Base-by-base conservation (phyloP, 139 green algal genomes). In the Coelastrella sp. region DNA sequence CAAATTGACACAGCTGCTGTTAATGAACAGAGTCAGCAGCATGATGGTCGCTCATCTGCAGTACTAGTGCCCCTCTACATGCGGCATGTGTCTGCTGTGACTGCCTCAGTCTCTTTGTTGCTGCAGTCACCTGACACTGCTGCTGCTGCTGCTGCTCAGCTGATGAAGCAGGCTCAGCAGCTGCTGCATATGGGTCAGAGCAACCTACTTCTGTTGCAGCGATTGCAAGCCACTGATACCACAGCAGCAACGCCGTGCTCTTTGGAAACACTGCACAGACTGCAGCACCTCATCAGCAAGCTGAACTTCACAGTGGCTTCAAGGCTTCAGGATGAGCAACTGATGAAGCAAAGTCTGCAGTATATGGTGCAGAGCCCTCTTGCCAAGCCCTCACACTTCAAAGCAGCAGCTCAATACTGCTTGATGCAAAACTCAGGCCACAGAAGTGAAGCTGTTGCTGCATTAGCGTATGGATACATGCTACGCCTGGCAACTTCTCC, bases 391-490 rank as follows among this genome's bases (percentile, higher is more conserved):
- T 19, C 7, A 40, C 27, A 69, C 27, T 69, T 69, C 21, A 0
- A 69, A 21, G 27, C 62, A 69, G 62, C 62, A 15, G 62, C 62
- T 8, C 30, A 15, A 1, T 27, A 69, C 27, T 69, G 62, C 62
- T 21, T 69, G 57, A 30, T n/a, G n/a, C n/a, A n/a, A 66, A 66
- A 27, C 57, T 9, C 21, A 30, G 62, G 6, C 30, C 6, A 64
- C 9, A 69, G 62, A 8, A 38, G 40, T 69, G 62, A 69, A 30
- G 21, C 62, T 32, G 62, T 69, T 41, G 62, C 62, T 69, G 62
- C 62, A 69, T 17, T 69, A 17, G 62, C 62, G 8, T 69, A 69
- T 40, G 62, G 62, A 6, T 69, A 69, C 27, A 69, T 69, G 62
- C 5, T 69, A 30, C 27, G 62, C 8, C 27, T 69, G 27, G 62